These are phyloP conservation scores for Petunia hybrid DNA, from an alignment of 305 asterid species.

Conservation along the genomic window DNA sequence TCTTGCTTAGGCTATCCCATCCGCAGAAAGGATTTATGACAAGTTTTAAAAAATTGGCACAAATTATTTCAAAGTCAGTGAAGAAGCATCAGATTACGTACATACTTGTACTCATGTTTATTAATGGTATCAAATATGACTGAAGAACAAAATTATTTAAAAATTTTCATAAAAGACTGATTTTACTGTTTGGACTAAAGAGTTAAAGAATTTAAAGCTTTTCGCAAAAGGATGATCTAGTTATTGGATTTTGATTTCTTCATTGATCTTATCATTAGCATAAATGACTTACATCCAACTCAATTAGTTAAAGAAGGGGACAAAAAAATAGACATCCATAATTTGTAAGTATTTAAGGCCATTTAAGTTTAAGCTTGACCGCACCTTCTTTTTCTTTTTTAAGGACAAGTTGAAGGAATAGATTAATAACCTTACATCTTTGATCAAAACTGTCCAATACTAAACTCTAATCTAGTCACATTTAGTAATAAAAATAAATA, in stretches of 20 bases:
- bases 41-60: no score
- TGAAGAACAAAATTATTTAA: no score
- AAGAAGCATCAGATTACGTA: no score
- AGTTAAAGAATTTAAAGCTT: neutral
- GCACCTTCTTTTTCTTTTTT: neutral
- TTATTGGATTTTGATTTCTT: neutral
- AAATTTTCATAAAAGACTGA: no score
- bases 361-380: neutral
- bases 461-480: neutral
- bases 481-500: neutral
- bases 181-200: neutral
- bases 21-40: no score
- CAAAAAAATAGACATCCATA: neutral
- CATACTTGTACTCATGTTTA: no score
- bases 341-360: neutral
- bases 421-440: neutral
- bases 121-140: no score
- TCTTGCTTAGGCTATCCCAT: no score
- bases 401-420: neutral
- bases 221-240: neutral
- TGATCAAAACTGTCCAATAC: no score
- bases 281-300: neutral
- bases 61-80: no score
- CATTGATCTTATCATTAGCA: neutral
- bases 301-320: neutral